Evolutionary conservation across 2,329 filamentous ascomycete genomes (phyloP).

Genomic region (Fusarium irregulare): DNA sequence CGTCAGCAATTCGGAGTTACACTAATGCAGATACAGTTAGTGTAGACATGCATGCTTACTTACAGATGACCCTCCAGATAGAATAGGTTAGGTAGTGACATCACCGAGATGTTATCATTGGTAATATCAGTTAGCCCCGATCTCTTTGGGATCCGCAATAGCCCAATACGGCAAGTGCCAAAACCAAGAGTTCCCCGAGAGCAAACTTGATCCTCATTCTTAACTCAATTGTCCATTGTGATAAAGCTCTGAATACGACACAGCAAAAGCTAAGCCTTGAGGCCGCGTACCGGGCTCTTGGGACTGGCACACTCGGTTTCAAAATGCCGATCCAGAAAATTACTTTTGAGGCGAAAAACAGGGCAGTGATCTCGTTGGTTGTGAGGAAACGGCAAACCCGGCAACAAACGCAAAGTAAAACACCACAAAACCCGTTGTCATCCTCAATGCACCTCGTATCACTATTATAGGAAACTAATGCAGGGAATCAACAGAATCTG

Average conservation of each 20-base stretch:
- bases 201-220: neutral
- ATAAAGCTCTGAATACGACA: neutral
- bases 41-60: neutral
- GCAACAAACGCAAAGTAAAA: neutral
- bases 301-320: neutral
- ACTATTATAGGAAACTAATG: constrained; percentile 4
- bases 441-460: constrained; percentile 4
- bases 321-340: constrained; percentile 13
- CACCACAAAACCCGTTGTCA: constrained; percentile 12
- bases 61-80: neutral
- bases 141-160: neutral
- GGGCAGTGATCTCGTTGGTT: neutral
- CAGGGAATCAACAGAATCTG: neutral
- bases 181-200: neutral
- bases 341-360: neutral
- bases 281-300: neutral
- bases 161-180: neutral
- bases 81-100: neutral
- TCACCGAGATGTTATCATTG: neutral
- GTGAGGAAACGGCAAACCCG: constrained; percentile 5
- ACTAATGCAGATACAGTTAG: neutral
- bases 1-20: neutral
- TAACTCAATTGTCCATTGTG: neutral
- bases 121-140: neutral
- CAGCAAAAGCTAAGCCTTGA: neutral